Conservation (phyloP, 257 asterid species). For the Echium plantagineum region DNA sequence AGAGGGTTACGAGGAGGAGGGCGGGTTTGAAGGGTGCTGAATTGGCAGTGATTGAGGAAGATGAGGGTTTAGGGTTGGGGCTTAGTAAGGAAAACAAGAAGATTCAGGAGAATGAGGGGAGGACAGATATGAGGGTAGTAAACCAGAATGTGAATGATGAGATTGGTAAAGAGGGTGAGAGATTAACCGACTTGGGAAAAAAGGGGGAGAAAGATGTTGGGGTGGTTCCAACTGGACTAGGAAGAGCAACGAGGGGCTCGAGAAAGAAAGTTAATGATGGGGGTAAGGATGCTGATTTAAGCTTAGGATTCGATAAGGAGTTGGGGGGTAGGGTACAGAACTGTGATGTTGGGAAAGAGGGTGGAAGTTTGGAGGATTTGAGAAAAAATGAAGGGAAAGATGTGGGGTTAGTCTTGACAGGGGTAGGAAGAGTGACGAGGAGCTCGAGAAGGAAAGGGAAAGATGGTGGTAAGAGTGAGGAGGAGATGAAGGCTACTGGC, state of each 20-base stretch:
- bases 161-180: background rate
- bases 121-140: conserved; percentile 3
- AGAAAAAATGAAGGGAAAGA: background rate
- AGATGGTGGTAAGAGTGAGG: background rate
- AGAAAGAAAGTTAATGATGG: background rate
- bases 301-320: background rate
- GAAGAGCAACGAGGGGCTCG: background rate
- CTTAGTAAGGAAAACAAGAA: background rate
- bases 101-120: too few relatives aligned
- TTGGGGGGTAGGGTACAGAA: background rate
- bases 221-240: too few relatives aligned
- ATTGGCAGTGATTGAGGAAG: conserved; percentile 32
- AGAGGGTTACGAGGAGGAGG: too few relatives aligned
- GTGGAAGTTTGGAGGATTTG: background rate
- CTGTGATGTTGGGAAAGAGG: too few relatives aligned
- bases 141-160: background rate
- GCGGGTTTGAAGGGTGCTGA: background rate
- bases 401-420: too few relatives aligned
- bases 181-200: background rate
- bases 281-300: too few relatives aligned
- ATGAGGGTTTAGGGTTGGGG: conserved; percentile 28
- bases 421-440: background rate
- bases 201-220: too few relatives aligned
- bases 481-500: conserved; percentile 2
- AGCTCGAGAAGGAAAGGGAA: conserved; percentile 1